A percentile compares a stretch with the other conserved stretches of the same genome.
These are phyloP conservation scores for Populus hybrid DNA, from an alignment of 441 rosid genomes.

Conservation along the genomic window DNA sequence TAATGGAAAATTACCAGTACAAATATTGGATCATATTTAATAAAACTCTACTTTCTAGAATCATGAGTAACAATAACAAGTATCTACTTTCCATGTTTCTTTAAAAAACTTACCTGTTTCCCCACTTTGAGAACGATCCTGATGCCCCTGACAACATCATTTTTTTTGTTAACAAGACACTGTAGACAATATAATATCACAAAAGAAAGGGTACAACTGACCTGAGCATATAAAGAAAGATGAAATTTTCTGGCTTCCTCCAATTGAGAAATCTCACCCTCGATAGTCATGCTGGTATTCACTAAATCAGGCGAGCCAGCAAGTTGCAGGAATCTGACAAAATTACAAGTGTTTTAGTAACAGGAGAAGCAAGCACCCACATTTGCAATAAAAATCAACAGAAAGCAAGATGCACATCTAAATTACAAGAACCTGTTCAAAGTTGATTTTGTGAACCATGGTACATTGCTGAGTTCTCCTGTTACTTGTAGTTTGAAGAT, in stretches of 20 bases:
- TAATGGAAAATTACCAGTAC: neutral
- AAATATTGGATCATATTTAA: neutral
- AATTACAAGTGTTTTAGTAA: neutral
- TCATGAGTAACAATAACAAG: neutral
- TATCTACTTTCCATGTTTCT: neutral
- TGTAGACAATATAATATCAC: neutral
- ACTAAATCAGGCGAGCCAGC: conserved; percentile 41
- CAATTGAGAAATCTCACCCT: conserved; percentile 60
- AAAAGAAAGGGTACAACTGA: conserved; percentile 22
- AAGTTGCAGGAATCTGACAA: conserved; percentile 45
- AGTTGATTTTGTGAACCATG: conserved; percentile 65
- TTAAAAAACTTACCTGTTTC: conserved; percentile 14
- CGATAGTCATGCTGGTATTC: conserved; percentile 36
- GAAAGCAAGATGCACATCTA: conserved; percentile 7
- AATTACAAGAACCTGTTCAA: conserved; percentile 44
- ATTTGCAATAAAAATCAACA: neutral
- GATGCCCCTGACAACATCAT: conserved; percentile 11
- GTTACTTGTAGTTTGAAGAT: conserved; percentile 43
- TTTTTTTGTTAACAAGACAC: conserved; percentile 2
- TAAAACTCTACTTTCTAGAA: neutral
- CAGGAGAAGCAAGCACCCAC: neutral
- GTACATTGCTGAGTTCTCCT: conserved; percentile 26
- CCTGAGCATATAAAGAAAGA: conserved; percentile 51
- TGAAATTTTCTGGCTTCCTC: conserved; percentile 65
- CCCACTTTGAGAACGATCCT: conserved; percentile 11